These are phyloP conservation scores for Helotiales sp. DNA, from an alignment of 2,329 filamentous ascomycete species.

Conservation along the genomic window DNA sequence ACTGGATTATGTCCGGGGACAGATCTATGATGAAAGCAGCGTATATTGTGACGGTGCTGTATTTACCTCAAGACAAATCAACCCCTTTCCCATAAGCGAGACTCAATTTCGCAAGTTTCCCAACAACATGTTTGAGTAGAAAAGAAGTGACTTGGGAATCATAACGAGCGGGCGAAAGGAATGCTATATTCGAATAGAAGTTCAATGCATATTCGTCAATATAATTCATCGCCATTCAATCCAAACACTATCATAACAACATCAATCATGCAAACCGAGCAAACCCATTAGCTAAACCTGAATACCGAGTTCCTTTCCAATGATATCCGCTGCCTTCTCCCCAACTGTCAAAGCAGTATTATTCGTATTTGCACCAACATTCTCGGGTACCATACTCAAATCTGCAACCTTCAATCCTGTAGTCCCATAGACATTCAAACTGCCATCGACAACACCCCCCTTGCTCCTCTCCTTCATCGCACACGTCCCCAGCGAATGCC, in stretches of 20 bases:
- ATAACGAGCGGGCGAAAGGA: too few relatives aligned
- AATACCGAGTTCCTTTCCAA: constrained; percentile 47
- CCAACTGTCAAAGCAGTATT: constrained; percentile 51
- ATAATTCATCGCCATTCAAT: too few relatives aligned
- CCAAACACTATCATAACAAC: background rate
- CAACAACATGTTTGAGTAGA: too few relatives aligned
- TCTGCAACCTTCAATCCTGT: constrained; percentile 50
- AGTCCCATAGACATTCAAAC: constrained; percentile 48
- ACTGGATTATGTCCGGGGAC: too few relatives aligned
- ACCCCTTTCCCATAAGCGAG: background rate
- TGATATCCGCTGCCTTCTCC: constrained; percentile 49
- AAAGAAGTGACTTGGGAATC: too few relatives aligned
- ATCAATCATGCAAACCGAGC: background rate
- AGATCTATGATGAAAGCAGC: background rate
- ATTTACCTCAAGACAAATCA: background rate
- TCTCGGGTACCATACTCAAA: constrained; percentile 44
- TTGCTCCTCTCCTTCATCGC: constrained; percentile 46
- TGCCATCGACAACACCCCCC: constrained; percentile 47
- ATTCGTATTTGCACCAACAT: constrained; percentile 53
- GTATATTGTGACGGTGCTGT: background rate
- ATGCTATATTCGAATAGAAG: too few relatives aligned
- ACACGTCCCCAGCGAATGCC: constrained; percentile 49
- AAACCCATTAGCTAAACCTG: constrained; percentile 26
- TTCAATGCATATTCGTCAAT: too few relatives aligned
- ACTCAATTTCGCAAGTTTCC: background rate